Conservation (phyloP, 495 filamentous ascomycete species). For the Neurospora africana region DNA sequence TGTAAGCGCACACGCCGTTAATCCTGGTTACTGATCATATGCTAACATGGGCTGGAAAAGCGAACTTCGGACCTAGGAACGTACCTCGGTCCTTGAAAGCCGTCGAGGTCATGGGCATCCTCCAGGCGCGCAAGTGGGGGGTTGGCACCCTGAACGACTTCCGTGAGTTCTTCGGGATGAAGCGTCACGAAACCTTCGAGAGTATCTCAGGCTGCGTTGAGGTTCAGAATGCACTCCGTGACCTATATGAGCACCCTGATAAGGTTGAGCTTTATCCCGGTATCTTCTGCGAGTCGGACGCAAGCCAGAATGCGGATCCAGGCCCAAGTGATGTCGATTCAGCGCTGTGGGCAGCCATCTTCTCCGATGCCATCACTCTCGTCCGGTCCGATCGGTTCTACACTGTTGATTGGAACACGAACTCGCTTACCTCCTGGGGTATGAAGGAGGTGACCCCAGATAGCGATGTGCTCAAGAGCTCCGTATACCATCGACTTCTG, state of each 20-base stretch:
- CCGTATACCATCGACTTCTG: conserved; percentile 64
- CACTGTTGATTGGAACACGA: conserved; percentile 55
- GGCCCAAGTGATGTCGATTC: conserved; percentile 44
- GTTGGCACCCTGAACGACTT: conserved; percentile 74
- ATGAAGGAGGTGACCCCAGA: conserved; percentile 61
- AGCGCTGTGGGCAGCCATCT: conserved; percentile 60
- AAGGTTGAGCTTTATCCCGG: conserved; percentile 38
- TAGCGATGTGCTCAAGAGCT: conserved; percentile 56
- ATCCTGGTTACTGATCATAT: conserved; percentile 46
- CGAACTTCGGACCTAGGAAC: conserved; percentile 51
- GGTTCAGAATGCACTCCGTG: conserved; percentile 52
- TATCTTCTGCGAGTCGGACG: conserved; percentile 49
- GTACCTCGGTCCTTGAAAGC: conserved; percentile 58
- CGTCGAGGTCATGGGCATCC: conserved; percentile 68
- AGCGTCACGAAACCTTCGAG: conserved; percentile 57
- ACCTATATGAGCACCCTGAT: conserved; percentile 71
- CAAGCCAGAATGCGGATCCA: conserved; percentile 1
- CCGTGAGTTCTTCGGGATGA: conserved; percentile 59
- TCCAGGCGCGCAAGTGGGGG: conserved; percentile 68
- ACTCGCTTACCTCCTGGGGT: conserved; percentile 68
- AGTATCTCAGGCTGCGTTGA: conserved; percentile 64
- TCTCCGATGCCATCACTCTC: conserved; percentile 69
- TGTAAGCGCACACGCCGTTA: conserved; percentile 47
- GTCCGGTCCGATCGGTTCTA: conserved; percentile 78
- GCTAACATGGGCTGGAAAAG: conserved; percentile 41